Evolutionary conservation across 2,329 filamentous ascomycete species (phyloP), one percentile per base, ranked within the genome.

Genomic region (Alternaria metachromatica): DNA sequence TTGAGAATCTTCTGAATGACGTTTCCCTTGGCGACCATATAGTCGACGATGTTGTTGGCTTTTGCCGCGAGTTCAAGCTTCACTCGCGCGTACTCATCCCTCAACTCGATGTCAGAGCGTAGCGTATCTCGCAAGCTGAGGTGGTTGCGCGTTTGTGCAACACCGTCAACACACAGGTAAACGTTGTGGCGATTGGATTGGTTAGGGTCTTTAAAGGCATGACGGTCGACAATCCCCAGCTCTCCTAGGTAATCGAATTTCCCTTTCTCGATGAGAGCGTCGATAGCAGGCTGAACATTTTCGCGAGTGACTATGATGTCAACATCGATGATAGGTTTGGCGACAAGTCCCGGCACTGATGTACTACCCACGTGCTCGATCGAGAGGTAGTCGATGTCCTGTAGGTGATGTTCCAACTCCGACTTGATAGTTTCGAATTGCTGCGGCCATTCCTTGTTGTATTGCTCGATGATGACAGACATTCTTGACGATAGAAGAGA

Each of bases 361-460:
- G 80, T 81, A 60, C 76, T 78, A 54, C 78, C 78, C 37, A 81
- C 71, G 64, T 81, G 80, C 62, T 81, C 75, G 63, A 80, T 80
- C 25, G 69, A 70, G 12, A 73, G 43, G 54, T 67, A 58, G 1
- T 55, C 11, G 45, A 71, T 55, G 49, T 45, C 58, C 26, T 57
- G 48, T 8, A 79, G 66, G 20, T 66, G 56, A 6, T 21, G 25
- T 54, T 65, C 37, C 7, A 80, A 63, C 11, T 51, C 21, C 0
- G 49, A 2, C 54, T 73, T 71, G 20, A 78, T 73, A 6, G 43
- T 48, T 10, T 63, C 21, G 54, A 78, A 79, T 12, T 77, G 62
- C n/a, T 37, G n/a, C 10, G 74, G 68, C 77, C 74, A 79, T 33
- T 64, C 55, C 8, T 70, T 61, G 37, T 76, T 69, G 69, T 79